These are phyloP conservation scores for Drechslera avenae DNA, from an alignment of 2,329 filamentous ascomycete genomes.

Conservation along the genomic window DNA sequence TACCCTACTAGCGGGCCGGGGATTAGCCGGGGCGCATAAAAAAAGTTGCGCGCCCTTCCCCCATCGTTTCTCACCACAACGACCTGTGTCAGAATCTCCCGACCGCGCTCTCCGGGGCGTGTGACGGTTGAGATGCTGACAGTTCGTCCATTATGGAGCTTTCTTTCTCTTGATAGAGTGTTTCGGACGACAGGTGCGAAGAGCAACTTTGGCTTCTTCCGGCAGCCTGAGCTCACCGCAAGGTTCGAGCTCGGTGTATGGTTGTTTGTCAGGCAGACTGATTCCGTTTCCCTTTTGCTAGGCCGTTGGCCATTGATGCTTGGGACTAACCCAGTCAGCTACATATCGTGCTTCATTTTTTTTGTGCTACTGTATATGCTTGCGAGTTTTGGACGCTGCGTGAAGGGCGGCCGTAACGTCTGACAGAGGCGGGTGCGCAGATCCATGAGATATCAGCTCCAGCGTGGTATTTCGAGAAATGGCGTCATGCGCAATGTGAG, in stretches of 20 bases:
- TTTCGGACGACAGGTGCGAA: slow-evolving; percentile 91
- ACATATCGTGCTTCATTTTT: slow-evolving; percentile 57
- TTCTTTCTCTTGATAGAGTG: slow-evolving; percentile 72
- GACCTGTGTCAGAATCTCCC: slow-evolving; percentile 88
- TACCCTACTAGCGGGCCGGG: slow-evolving; percentile 21
- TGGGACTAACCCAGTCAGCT: slow-evolving; percentile 82
- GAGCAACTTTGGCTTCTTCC: slow-evolving; percentile 67
- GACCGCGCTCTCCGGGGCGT: slow-evolving; percentile 57
- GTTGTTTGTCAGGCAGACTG: slow-evolving; percentile 43
- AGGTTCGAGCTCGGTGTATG: slow-evolving; percentile 48
- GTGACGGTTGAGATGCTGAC: slow-evolving; percentile 78
- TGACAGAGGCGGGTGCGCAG: too few species aligned
- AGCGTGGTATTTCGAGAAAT: neutral
- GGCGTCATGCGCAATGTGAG: neutral
- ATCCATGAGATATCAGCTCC: too few species aligned
- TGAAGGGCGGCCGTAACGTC: too few species aligned
- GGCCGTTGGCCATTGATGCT: slow-evolving; percentile 89
- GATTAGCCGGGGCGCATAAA: slow-evolving; percentile 32
- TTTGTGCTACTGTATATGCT: neutral
- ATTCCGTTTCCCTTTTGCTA: slow-evolving; percentile 73
- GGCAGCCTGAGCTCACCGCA: slow-evolving; percentile 56
- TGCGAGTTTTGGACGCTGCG: neutral
- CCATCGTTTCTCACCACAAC: slow-evolving; percentile 53
- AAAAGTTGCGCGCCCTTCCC: slow-evolving; percentile 30
- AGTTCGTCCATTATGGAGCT: slow-evolving; percentile 83